These are phyloP conservation scores for Platanus orientalis DNA, from an alignment of 164 flowering plant genomes.

Conservation along the genomic window DNA sequence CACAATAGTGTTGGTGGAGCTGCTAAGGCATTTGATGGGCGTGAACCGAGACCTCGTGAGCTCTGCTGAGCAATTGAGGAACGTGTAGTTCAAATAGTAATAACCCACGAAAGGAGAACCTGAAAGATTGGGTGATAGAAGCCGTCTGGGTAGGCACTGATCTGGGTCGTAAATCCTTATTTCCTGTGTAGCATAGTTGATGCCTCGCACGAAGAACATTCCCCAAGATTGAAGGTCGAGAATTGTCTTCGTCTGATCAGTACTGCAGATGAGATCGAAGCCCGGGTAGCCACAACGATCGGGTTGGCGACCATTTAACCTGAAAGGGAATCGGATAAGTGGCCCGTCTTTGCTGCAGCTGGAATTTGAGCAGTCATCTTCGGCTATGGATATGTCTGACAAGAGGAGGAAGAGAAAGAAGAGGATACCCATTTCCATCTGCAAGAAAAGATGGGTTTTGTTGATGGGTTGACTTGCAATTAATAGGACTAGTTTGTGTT, in stretches of 20 bases:
- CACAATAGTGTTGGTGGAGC: constrained; percentile 26
- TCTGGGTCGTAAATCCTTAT: constrained; percentile 43
- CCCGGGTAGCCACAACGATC: constrained; percentile 41
- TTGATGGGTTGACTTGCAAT: not conserved
- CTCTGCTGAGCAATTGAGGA: constrained; percentile 42
- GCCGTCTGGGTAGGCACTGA: constrained; percentile 42
- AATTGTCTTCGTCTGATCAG: constrained; percentile 10
- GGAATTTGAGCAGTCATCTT: not conserved
- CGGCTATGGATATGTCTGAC: constrained; percentile 2
- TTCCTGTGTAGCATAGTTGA: constrained; percentile 36
- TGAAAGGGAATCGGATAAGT: constrained; percentile 43
- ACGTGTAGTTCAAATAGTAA: constrained; percentile 30
- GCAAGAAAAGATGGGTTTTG: too few relatives aligned
- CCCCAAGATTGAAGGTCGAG: constrained; percentile 35
- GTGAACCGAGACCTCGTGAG: constrained; percentile 9
- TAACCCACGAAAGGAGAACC: constrained; percentile 38
- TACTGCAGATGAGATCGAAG: constrained; percentile 41
- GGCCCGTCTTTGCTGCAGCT: constrained; percentile 1
- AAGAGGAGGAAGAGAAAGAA: constrained; percentile 8
- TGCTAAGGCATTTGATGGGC: constrained; percentile 43
- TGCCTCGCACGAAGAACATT: constrained; percentile 31
- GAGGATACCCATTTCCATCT: too few relatives aligned
- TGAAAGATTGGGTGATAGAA: constrained; percentile 35
- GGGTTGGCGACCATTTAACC: constrained; percentile 10
- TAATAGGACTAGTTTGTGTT: not conserved